These are phyloP conservation scores for Termitomyces heimii DNA, from an alignment of 768 basidiomycete species.

Conservation along the genomic window DNA sequence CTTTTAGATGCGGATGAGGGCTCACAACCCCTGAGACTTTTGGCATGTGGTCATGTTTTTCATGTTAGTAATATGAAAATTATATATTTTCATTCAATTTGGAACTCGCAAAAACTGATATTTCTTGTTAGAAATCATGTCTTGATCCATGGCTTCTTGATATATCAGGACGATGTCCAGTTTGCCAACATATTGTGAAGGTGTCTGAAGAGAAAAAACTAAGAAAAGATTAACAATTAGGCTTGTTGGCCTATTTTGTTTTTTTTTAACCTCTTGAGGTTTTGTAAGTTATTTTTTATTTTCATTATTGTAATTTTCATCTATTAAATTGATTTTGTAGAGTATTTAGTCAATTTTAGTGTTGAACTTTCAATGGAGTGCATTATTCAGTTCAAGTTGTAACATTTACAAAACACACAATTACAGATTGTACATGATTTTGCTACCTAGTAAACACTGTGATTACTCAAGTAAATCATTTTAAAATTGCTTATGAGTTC, in stretches of 20 bases:
- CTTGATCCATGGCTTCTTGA: conserved; percentile 86
- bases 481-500: too few relatives aligned
- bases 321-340: too few relatives aligned
- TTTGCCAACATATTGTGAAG: conserved; percentile 75
- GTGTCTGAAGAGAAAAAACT: conserved; percentile 24
- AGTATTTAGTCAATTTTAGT: too few relatives aligned
- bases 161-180: conserved; percentile 83
- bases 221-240: not conserved
- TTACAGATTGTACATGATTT: too few relatives aligned
- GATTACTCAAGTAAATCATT: too few relatives aligned
- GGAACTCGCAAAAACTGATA: not conserved
- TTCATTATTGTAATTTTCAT: too few relatives aligned
- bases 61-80: conserved; percentile 51
- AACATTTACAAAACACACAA: too few relatives aligned
- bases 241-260: not conserved
- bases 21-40: conserved; percentile 66
- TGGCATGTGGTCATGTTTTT: conserved; percentile 84
- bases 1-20: conserved; percentile 73
- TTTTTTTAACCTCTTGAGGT: too few relatives aligned
- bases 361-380: too few relatives aligned
- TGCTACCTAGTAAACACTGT: too few relatives aligned
- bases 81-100: not conserved
- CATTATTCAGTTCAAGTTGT: too few relatives aligned
- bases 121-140: conserved; percentile 65
- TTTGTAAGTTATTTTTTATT: too few relatives aligned